Percentiles rank a stretch among this genome's conserved stretches.
These are phyloP conservation scores for Cornus florida DNA, from an alignment of 148 eudicot species.

Conservation along the genomic window DNA sequence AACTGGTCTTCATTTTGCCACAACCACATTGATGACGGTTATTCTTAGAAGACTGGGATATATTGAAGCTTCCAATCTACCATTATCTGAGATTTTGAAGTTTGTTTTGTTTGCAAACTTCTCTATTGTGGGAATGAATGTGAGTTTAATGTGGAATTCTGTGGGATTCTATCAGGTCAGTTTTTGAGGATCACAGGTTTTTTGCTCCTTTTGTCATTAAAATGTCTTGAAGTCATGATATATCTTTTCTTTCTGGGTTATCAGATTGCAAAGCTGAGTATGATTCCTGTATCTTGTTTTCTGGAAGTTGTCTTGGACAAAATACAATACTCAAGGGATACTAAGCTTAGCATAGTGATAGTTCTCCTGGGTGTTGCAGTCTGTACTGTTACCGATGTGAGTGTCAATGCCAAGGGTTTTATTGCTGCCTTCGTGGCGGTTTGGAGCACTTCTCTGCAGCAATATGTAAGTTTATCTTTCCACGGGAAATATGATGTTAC, in stretches of 20 bases:
- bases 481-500: neutral
- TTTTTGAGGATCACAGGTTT: neutral
- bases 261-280: constrained; percentile 82
- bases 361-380: constrained; percentile 73
- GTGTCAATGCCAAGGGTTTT: constrained; percentile 68
- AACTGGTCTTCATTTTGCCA: constrained; percentile 74
- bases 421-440: constrained; percentile 68
- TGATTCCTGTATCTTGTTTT: constrained; percentile 74
- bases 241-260: constrained; percentile 6
- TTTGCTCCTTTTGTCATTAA: neutral
- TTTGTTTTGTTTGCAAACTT: constrained; percentile 77
- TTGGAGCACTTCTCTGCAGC: constrained; percentile 77
- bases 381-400: constrained; percentile 73
- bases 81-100: constrained; percentile 53
- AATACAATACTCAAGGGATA: constrained; percentile 60
- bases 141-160: constrained; percentile 89
- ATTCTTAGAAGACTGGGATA: constrained; percentile 58
- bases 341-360: constrained; percentile 60
- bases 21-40: constrained; percentile 68
- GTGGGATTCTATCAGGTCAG: constrained; percentile 83
- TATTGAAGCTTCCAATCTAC: constrained; percentile 59
- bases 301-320: constrained; percentile 66
- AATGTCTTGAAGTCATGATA: neutral
- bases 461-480: constrained; percentile 56
- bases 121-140: constrained; percentile 84